Conservation (phyloP, 2,329 filamentous ascomycete genomes). For the Allantophomopsis lycopodina region DNA sequence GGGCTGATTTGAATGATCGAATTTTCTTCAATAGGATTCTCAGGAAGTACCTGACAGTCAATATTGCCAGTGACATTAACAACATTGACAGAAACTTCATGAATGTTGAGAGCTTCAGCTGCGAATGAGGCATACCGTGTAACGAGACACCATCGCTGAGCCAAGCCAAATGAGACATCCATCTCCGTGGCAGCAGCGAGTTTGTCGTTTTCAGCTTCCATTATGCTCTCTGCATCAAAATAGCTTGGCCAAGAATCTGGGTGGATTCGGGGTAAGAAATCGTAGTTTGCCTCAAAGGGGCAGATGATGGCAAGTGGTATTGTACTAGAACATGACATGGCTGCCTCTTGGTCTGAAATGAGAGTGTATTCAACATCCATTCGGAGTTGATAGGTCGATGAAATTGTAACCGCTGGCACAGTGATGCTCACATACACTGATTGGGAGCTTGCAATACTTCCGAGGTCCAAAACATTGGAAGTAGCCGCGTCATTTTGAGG, state of each 20-base stretch:
- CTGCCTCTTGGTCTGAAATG: constrained; percentile 64
- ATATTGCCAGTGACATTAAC: constrained; percentile 48
- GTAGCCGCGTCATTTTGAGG: not conserved
- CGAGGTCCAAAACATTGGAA: constrained; percentile 9
- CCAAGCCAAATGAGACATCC: constrained; percentile 36
- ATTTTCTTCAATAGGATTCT: too few relatives aligned
- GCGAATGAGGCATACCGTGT: constrained; percentile 69
- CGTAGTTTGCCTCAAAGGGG: constrained; percentile 87
- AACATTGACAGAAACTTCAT: constrained; percentile 51
- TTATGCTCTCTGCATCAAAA: constrained; percentile 48
- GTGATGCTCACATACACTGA: constrained; percentile 29
- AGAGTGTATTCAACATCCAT: constrained; percentile 68
- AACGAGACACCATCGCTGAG: constrained; percentile 69
- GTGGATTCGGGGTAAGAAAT: constrained; percentile 69
- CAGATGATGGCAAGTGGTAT: constrained; percentile 61
- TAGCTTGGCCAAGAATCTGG: constrained; percentile 74
- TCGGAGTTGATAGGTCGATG: constrained; percentile 50
- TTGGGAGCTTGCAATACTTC: constrained; percentile 28
- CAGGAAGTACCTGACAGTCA: constrained; percentile 16
- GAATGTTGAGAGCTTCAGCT: constrained; percentile 40
- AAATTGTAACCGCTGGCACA: constrained; percentile 34
- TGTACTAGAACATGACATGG: constrained; percentile 59
- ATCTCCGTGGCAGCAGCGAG: constrained; percentile 16
- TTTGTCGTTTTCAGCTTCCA: constrained; percentile 17
- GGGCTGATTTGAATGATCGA: constrained; percentile 35